phyloP scores from a whole-genome alignment of 176 grass and related monocot genomes.

The Hordeum vulgare region MorexV3_pseudomolecules_assembly NC_058521.1:563114168-563114667 shows the following conservation, averaged over 20 bases:
- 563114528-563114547: not conserved
- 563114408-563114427: not conserved
- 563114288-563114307: too few relatives aligned
- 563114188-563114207: too few relatives aligned
- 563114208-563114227: too few relatives aligned
- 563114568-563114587: not conserved
- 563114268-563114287: too few relatives aligned
- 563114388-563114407: conserved; percentile 3
- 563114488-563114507: not conserved
- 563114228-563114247: too few relatives aligned
- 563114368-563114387: conserved; percentile 4
- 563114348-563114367: conserved; percentile 19
- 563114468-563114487: not conserved
- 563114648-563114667: not conserved
- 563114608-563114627: not conserved
- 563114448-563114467: not conserved
- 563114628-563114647: not conserved
- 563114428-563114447: conserved; percentile 4
- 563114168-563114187: too few relatives aligned
- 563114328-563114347: not conserved
- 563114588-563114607: not conserved
- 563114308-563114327: too few relatives aligned
- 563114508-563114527: not conserved
- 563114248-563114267: too few relatives aligned
- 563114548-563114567: not conserved